A percentile compares a stretch with the other conserved stretches of the same genome.
These are phyloP conservation scores for Mortierella alpina DNA, from an alignment of 192 early-diverging fungal genomes.

Conservation along the genomic window DNA sequence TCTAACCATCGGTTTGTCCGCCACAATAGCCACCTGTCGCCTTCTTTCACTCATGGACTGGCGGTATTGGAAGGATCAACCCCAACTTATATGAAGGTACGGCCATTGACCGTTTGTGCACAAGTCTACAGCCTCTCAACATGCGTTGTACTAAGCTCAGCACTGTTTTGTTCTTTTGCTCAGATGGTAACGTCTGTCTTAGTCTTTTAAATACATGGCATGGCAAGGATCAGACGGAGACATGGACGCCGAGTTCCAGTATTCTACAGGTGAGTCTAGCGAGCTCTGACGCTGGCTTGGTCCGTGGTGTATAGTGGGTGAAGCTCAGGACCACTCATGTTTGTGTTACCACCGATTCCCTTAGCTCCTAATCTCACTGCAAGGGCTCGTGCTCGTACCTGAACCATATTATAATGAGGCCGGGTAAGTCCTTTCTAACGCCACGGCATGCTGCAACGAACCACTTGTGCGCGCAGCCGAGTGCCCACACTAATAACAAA, in stretches of 20 bases:
- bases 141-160: background rate
- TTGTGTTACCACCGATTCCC: background rate
- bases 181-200: slow-evolving; percentile 69
- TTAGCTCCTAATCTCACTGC: slow-evolving; percentile 63
- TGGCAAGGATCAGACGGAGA: slow-evolving; percentile 61
- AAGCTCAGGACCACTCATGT: background rate
- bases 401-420: slow-evolving; percentile 72
- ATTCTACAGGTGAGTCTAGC: slow-evolving; percentile 53
- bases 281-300: background rate
- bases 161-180: background rate
- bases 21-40: slow-evolving; percentile 57
- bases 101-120: background rate
- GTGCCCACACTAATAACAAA: background rate
- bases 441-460: background rate
- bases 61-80: slow-evolving; percentile 66
- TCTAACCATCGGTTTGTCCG: background rate
- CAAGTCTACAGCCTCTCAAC: background rate
- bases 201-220: slow-evolving; percentile 70
- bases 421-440: slow-evolving; percentile 38
- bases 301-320: background rate
- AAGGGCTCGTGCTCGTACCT: slow-evolving; percentile 64
- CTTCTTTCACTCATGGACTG: slow-evolving; percentile 67
- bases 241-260: slow-evolving; percentile 62
- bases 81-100: slow-evolving; percentile 69
- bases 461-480: background rate